Base-by-base conservation (phyloP, 2,329 filamentous ascomycete species). In the Ophiostoma sp. region DNA sequence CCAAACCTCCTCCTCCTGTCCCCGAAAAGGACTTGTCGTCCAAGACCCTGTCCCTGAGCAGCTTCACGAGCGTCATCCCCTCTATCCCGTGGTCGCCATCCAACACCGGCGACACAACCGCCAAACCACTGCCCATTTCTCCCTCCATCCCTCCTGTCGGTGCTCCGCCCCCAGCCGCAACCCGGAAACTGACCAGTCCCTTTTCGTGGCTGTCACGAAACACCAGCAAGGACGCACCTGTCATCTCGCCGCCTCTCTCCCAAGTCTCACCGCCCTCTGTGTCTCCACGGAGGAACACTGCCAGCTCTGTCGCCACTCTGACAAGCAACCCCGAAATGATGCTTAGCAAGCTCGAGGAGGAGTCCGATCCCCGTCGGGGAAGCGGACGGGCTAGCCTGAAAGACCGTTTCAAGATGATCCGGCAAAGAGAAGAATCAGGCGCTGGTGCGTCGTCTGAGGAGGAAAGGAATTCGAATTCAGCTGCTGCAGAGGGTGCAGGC, bases 181-280 rank as follows among this genome's bases (percentile, higher is more conserved):
- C 81, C 75, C 87, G 94, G 79, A 97, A 96, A 81, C 88, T 97
- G 72, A 95, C 93, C 9, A 93, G 93, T 77, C 93, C 92, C n/a
- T 97, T 97, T 78, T 89, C 93, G 52, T 95, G 93, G 91, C 87
- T 97, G 52, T 93, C 93, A 42, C 86, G 93, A 77, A 91, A 87
- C 80, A 88, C 89, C 12, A 86, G 87, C 48, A 90, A 90, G 78
- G 84, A 86, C 3, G 87, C 87, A 76, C 86, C 89, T 9, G 45
- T 45, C 3, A 36, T 55, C 3, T 64, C 76, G 78, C 80, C 25
- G 80, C 84, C 57, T 86, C 88, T 52, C 70, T 87, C 90, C 15
- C 87, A 88, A 6, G 39, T 50, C 6, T 72, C 74, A 3, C 87
- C 91, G 52, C 78, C 78, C 77, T 74, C 76, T 73, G 79, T 87